Percentiles rank a stretch among this genome's conserved stretches.
phyloP scores from a whole-genome alignment of 2,329 filamentous ascomycete genomes.

The Fusarium multiceps region DNA sequence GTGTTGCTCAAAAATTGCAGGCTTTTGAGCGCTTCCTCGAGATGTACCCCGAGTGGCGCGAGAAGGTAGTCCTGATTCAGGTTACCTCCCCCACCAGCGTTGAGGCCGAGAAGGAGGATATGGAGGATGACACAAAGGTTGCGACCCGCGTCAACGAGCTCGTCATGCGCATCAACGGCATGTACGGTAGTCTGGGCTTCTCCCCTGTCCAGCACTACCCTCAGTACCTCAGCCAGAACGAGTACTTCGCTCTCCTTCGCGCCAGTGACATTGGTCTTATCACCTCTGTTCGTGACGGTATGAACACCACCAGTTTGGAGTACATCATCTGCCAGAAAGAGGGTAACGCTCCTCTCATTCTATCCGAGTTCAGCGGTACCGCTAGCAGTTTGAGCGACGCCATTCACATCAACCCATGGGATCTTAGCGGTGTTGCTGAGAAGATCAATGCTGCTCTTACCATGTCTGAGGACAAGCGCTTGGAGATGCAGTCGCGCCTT shows the following conservation, averaged over 20 bases:
- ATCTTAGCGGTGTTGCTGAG: conserved; percentile 83
- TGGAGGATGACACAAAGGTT: conserved; percentile 75
- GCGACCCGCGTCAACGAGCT: conserved; percentile 90
- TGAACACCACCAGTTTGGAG: conserved; percentile 97
- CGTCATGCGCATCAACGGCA: conserved; percentile 90
- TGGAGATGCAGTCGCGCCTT: conserved; percentile 76
- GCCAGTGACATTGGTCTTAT: conserved; percentile 92
- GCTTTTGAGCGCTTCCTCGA: conserved; percentile 94
- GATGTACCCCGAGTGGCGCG: conserved; percentile 89
- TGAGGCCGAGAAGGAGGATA: conserved; percentile 80
- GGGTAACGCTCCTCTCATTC: conserved; percentile 85
- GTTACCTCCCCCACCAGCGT: conserved; percentile 89
- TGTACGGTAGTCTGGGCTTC: conserved; percentile 87
- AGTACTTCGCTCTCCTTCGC: conserved; percentile 94
- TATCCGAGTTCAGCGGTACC: conserved; percentile 96
- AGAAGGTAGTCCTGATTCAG: conserved; percentile 92
- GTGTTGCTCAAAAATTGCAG: conserved; percentile 95
- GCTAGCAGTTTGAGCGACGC: conserved; percentile 86
- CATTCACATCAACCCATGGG: conserved; percentile 97
- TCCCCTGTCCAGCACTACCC: conserved; percentile 94
- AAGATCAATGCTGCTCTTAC: conserved; percentile 84
- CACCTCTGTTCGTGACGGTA: conserved; percentile 94
- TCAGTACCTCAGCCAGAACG: conserved; percentile 87
- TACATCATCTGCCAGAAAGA: conserved; percentile 94
- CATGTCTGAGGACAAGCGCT: conserved; percentile 75